phyloP scores from a whole-genome alignment of 805 yeast species.

The Spathaspora gorwiae region DNA sequence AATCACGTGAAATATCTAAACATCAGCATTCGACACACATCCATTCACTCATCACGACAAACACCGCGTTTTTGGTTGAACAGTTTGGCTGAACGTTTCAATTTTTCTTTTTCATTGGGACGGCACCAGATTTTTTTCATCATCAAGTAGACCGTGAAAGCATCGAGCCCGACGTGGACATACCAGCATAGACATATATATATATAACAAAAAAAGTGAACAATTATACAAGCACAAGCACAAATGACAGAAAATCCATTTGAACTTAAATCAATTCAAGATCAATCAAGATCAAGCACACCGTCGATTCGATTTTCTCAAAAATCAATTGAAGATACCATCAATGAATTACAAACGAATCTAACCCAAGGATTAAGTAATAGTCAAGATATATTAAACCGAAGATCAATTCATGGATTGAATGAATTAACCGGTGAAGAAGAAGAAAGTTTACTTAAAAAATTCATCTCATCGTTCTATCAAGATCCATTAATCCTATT shows the following conservation, averaged over 20 bases:
- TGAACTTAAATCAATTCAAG: slow-evolving; percentile 16
- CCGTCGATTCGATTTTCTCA: slow-evolving; percentile 66
- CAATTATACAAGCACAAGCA: neutral
- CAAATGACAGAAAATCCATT: slow-evolving; percentile 41
- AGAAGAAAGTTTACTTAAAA: slow-evolving; percentile 65
- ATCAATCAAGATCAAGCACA: slow-evolving; percentile 24
- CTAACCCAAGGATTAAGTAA: slow-evolving; percentile 55
- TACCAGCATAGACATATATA: too few species aligned
- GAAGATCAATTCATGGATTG: slow-evolving; percentile 72
- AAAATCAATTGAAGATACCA: slow-evolving; percentile 62
- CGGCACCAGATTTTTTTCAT: too few species aligned
- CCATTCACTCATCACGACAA: too few species aligned
- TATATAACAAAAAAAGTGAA: neutral
- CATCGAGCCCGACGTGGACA: too few species aligned
- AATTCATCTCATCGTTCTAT: slow-evolving; percentile 75
- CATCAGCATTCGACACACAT: too few species aligned
- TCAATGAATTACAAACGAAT: slow-evolving; percentile 59
- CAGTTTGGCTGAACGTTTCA: too few species aligned
- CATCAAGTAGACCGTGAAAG: too few species aligned
- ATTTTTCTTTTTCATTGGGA: too few species aligned
- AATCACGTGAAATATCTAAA: too few species aligned
- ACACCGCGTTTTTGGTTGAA: too few species aligned
- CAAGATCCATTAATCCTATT: slow-evolving; percentile 88
- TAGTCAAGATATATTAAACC: slow-evolving; percentile 62
- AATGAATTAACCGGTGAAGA: slow-evolving; percentile 79